These are phyloP conservation scores for Hypholoma sublateritium DNA, from an alignment of 768 basidiomycete species.

Conservation along the genomic window DNA sequence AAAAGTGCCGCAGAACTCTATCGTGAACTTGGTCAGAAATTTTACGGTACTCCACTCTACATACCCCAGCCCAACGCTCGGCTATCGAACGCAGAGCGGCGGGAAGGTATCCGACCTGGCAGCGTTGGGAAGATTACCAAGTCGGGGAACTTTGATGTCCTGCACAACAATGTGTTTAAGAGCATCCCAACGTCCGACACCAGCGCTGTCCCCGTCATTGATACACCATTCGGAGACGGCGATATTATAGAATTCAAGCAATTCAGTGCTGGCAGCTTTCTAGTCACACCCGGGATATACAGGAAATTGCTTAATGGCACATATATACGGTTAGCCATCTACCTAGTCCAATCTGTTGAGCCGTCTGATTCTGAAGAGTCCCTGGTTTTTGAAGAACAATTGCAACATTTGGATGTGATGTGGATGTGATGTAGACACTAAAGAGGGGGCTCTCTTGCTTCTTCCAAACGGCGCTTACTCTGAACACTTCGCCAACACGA, in stretches of 20 bases:
- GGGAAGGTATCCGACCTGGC: slow-evolving; percentile 31
- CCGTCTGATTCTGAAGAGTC: too few relatives aligned
- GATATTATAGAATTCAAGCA: slow-evolving; percentile 4
- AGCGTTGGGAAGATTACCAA: slow-evolving; percentile 38
- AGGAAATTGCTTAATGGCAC: too few relatives aligned
- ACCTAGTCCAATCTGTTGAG: too few relatives aligned
- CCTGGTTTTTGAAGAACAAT: too few relatives aligned
- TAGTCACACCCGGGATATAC: too few relatives aligned
- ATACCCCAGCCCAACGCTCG: slow-evolving; percentile 28
- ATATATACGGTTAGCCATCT: too few relatives aligned
- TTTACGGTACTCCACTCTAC: slow-evolving; percentile 21
- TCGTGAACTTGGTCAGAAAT: background rate
- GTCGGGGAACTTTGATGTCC: slow-evolving; percentile 32
- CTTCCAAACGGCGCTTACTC: too few relatives aligned
- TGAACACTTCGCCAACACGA: too few relatives aligned
- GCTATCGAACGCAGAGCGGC: slow-evolving; percentile 22
- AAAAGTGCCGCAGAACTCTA: background rate
- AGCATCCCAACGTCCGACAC: slow-evolving; percentile 23
- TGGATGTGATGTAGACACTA: too few relatives aligned
- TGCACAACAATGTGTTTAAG: slow-evolving; percentile 33
- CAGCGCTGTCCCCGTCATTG: slow-evolving; percentile 19
- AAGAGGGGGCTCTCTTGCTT: too few relatives aligned
- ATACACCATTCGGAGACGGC: background rate
- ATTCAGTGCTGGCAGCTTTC: too few relatives aligned
- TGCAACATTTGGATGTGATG: too few relatives aligned